These are phyloP conservation scores for Gnomoniopsis smithogilvyi DNA, from an alignment of 2,329 filamentous ascomycete genomes.

Conservation along the genomic window DNA sequence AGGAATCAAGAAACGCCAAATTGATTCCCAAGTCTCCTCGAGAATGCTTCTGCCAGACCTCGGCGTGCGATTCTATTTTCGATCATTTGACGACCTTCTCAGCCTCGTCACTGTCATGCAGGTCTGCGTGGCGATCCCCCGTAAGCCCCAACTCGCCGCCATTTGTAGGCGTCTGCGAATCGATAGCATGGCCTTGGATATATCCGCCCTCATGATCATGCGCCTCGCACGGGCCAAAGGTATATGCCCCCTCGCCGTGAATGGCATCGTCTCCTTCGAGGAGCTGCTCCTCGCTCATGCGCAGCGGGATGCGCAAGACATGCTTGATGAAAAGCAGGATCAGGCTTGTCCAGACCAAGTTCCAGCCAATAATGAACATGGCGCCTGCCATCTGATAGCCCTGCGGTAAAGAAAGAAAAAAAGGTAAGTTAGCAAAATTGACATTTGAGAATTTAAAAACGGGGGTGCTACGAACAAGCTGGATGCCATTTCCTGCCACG, in stretches of 20 bases:
- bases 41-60: not conserved
- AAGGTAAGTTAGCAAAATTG: too few relatives aligned
- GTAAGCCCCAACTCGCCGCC: constrained; percentile 20
- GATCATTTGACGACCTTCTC: constrained; percentile 16
- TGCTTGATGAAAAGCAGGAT: constrained; percentile 50
- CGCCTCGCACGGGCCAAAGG: constrained; percentile 26
- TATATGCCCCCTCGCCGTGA: constrained; percentile 44
- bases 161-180: constrained; percentile 5
- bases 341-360: constrained; percentile 45
- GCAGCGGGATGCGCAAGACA: constrained; percentile 42
- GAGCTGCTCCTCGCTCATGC: constrained; percentile 43
- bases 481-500: constrained; percentile 46
- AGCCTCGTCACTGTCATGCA: constrained; percentile 9
- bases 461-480: constrained; percentile 34
- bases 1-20: not conserved
- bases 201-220: constrained; percentile 23
- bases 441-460: too few relatives aligned
- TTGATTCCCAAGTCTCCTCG: not conserved
- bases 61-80: constrained; percentile 14
- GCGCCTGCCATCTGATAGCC: constrained; percentile 29
- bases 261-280: constrained; percentile 44
- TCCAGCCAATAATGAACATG: constrained; percentile 39
- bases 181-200: constrained; percentile 23
- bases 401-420: not conserved
- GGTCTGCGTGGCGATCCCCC: not conserved